Base-by-base conservation (phyloP, 108 stramenopile genomes). In the Conticribra guillardii region DNA sequence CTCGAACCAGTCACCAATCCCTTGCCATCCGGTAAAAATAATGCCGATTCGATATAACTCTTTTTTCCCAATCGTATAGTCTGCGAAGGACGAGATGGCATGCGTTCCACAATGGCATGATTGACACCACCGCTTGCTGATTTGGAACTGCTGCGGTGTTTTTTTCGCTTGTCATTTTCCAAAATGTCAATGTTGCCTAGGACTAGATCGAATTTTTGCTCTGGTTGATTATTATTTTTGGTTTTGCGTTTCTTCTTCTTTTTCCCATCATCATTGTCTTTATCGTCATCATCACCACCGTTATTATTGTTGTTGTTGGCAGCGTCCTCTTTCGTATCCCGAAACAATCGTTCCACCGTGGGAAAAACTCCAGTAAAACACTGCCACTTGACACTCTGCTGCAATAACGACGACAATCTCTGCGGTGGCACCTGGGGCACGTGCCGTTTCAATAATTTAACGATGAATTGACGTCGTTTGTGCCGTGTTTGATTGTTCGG, bases 361-460 rank as follows among this genome's bases (percentile, higher is more conserved):
- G 91, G 90, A 52, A 89, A 68, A 48, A 72, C 57, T 17, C 91
- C 94, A 1, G 87, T 89, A 67, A 85, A 73, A 37, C 74, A 73
- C 66, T 96, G 97, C 88, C 89, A 99, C 63, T 94, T 88, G 19
- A 96, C 70, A 1, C 96, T 95, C 67, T 97, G 94, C 45, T 95
- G 93, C 23, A 99, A 45, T 64, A 99, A 74, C n/a, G 86, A 65
- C 23, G 84, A 57, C 15, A 99, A 82, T 46, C 96, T 81, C 29
- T 83, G 77, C 48, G 85, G 55, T 2, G 96, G 94, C 16, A 89
- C 84, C 21, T 85, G 76, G 15, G 88, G 89, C 0, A 89, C 71
- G 41, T 37, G 56, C n/a, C 73, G 66, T 54, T 70, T 73, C 24
- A 96, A 48, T 44, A 61, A 47, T 34, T 83, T 81, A 1, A 85